Percentiles rank a stretch among this genome's conserved stretches.
phyloP scores from a whole-genome alignment of 2,329 filamentous ascomycete species.

The Tolypocladium inflatum region DNA sequence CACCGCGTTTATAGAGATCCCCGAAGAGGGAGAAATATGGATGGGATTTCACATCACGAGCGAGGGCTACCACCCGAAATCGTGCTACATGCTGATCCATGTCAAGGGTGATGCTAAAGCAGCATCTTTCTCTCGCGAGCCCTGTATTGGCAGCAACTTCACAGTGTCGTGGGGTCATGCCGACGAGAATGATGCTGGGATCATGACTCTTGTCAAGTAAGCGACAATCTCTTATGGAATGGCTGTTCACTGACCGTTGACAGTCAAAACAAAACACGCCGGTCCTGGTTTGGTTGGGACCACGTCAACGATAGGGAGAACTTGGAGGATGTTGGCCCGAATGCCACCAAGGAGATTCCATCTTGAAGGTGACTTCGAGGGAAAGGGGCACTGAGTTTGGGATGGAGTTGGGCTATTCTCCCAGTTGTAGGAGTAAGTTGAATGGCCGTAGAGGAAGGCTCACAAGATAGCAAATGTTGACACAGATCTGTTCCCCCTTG shows the following conservation, averaged over 20 bases:
- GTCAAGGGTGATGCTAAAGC: conserved; percentile 7
- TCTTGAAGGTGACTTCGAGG: no score
- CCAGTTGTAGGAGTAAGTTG: no score
- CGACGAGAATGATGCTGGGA: conserved; percentile 14
- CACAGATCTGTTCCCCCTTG: no score
- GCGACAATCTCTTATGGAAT: neutral
- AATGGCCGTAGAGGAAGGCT: no score
- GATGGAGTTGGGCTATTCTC: no score
- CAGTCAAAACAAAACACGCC: conserved; percentile 3
- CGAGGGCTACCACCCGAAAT: conserved; percentile 1
- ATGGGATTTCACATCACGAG: conserved; percentile 6
- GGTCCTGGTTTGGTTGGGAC: conserved; percentile 18
- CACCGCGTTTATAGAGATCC: neutral
- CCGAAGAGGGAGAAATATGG: conserved; percentile 1
- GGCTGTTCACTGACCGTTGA: conserved; percentile 4
- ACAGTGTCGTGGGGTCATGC: conserved; percentile 22
- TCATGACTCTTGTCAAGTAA: conserved; percentile 21
- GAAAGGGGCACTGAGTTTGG: no score
- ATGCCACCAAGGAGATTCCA: conserved; percentile 4
- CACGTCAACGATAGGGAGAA: conserved; percentile 9
- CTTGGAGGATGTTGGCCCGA: conserved; percentile 10
- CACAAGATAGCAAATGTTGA: no score
- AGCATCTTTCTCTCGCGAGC: conserved; percentile 13
- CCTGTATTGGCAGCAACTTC: conserved; percentile 16
- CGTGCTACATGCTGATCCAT: conserved; percentile 7